These are phyloP conservation scores for Debaryomyces fabryi DNA, from an alignment of 1,139 yeast genomes.

Conservation along the genomic window DNA sequence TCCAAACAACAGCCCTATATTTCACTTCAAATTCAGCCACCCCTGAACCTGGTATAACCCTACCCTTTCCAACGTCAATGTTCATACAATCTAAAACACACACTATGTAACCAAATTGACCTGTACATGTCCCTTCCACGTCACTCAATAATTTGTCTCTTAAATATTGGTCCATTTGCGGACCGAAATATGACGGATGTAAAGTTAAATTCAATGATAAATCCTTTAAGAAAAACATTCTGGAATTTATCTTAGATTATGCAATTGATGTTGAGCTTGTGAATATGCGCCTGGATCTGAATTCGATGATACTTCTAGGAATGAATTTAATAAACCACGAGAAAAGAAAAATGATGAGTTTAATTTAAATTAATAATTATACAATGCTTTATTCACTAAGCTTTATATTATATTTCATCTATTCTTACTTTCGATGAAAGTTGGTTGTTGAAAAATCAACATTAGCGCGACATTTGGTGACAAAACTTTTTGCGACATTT, in stretches of 20 bases:
- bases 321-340: slow-evolving; percentile 1
- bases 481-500: slow-evolving; percentile 11
- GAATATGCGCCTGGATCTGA: slow-evolving; percentile 1
- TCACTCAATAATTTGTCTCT: slow-evolving; percentile 89
- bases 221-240: slow-evolving; percentile 68
- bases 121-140: slow-evolving; percentile 98
- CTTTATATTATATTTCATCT: neutral
- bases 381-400: neutral
- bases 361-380: neutral
- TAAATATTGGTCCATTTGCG: slow-evolving; percentile 93
- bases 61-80: slow-evolving; percentile 93
- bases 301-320: neutral
- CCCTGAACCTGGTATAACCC: slow-evolving; percentile 86
- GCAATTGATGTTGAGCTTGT: slow-evolving; percentile 7
- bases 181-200: slow-evolving; percentile 97
- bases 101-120: slow-evolving; percentile 96
- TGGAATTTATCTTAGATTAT: slow-evolving; percentile 3
- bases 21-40: slow-evolving; percentile 96
- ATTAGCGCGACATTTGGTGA: slow-evolving; percentile 1
- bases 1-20: slow-evolving; percentile 96
- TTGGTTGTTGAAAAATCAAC: slow-evolving; percentile 6
- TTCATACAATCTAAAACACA: slow-evolving; percentile 95
- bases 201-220: slow-evolving; percentile 87
- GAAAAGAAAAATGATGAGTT: neutral
- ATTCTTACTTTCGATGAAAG: neutral